Evolutionary conservation across 345 rosid genomes (phyloP), one percentile per base, ranked within the genome.

Genomic region (rapeseed (Brassica napus)): DNA sequence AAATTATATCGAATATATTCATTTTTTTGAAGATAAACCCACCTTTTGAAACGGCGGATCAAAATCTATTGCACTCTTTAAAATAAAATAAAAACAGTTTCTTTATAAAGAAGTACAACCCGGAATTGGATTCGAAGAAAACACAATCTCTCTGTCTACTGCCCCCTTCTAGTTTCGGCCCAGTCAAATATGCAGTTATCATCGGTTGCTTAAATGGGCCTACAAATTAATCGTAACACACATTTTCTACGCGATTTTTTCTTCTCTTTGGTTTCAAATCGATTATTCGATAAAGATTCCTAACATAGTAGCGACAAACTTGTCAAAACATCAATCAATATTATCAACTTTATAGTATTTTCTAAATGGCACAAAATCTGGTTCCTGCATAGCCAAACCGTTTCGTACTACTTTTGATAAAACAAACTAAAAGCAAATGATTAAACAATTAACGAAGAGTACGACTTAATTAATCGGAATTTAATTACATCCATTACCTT

Each of bases 261-360:
- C 2, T 11, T 59, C 21, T 52, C 21, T 52, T 49, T 16, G 21
- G 9, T 26, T 26, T 24, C 16, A 4, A 24, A 11, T 0, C 34
- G 31, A 60, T 71, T 37, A 70, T 71, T 71, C 72, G 37, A 30
- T 16, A 73, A 73, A 79, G 82, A 79, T 79, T 79, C 78, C 69
- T 49, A 73, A 15, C 52, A 73, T 8, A 79, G 49, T 72, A 61
- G 30, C 65, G 78, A 68, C 74, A 79, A 79, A 26, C 54, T 30
- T 23, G 61, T 11, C 58, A 16, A 6, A 49, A 7, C 8, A 8
- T 68, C 34, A 4, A 44, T 16, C 34, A 42, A 4, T 26, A 37
- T 23, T 4, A 16, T 16, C n/a, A 77, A 52, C 57, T 65, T 64
- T 32, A 32, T 67, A 1, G 3, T 39, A 42, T 18, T 61, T 61